Evolutionary conservation across 805 yeast species (phyloP).

Genomic region (Hanseniaspora taiwanica): DNA sequence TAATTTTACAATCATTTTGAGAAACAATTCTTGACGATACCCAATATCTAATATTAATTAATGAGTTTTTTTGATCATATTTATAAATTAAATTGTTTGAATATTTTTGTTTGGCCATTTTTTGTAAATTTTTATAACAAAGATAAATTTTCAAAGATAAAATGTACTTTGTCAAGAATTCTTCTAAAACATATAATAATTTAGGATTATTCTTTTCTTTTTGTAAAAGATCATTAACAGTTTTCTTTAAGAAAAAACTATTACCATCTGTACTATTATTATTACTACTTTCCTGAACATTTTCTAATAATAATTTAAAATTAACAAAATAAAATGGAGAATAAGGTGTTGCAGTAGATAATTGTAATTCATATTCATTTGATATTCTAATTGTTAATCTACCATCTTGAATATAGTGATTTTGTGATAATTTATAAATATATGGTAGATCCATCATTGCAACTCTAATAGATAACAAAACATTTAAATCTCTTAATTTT

Average conservation of each 20-base stretch:
- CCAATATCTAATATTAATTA: constrained; percentile 23
- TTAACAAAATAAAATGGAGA: constrained; percentile 71
- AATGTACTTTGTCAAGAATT: constrained; percentile 22
- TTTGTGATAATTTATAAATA: too few species aligned
- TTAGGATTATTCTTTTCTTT: constrained; percentile 9
- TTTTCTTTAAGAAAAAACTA: constrained; percentile 14
- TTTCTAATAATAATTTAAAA: constrained; percentile 44
- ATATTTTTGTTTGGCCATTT: constrained; percentile 11
- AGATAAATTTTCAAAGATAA: constrained; percentile 22
- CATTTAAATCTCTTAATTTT: constrained; percentile 56
- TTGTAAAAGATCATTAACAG: constrained; percentile 21
- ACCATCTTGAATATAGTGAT: constrained; percentile 63
- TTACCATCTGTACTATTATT: constrained; percentile 9
- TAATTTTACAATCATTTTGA: constrained; percentile 14
- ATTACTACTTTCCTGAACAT: too few species aligned
- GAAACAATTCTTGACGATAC: constrained; percentile 8
- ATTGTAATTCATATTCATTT: constrained; percentile 57
- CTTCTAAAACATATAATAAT: constrained; percentile 18
- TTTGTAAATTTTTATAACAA: constrained; percentile 18
- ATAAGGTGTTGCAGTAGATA: constrained; percentile 58
- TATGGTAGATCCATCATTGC: constrained; percentile 66
- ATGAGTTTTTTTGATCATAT: constrained; percentile 22
- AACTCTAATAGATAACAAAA: constrained; percentile 58
- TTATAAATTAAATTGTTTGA: constrained; percentile 19
- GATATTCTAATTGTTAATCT: constrained; percentile 51